Evolutionary conservation across 257 asterid species (phyloP), one percentile per base, ranked within the genome.

Genomic region (Buddleja alternifolia): DNA sequence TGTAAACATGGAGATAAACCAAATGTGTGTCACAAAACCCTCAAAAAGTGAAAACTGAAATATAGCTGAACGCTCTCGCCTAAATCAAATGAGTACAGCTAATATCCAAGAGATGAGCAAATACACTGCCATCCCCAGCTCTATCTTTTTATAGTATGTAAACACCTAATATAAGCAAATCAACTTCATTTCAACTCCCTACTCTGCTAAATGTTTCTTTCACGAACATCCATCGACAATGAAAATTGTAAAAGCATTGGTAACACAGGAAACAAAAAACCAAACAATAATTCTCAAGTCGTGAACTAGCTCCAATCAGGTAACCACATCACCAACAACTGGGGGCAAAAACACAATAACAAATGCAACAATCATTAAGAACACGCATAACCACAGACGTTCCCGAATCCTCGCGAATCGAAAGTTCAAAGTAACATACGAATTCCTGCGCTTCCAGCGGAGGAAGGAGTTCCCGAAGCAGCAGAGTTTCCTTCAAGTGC

Each of bases 401-500:
- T 16, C 21, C 66, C 66, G 7, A 52, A 46, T 57, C 10, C 70
- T 23, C 39, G 23, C 12, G 41, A 69, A 65, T 39, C 69, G 37
- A 25, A 67, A 65, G 53, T 24, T 7, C 14, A 1, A 23, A 21
- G 64, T 68, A 66, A 74, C 99, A 36, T 91, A 94, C 99, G 79
- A 70, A 94, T 94, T 75, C 99, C 99, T 34, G 97, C 96, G 73
- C 97, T 94, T 83, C 99, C 99, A n/a, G 97, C 99, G 6, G 99
- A 89, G 16, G 99, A 67, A 60, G 99, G 99, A 63, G 99, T 81
- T 56, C 99, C 98, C 3, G 96, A 72, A 24, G 84, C 88, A 25
- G 87, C 90, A 5, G 99, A 92, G 83, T 94, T 94, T 67, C 98
- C 99, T 76, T 94, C 99, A 50, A 94, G 88, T 2, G 99, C 96